Evolutionary conservation across 257 asterid genomes (phyloP).

Genomic region (Solanum okadae): DNA sequence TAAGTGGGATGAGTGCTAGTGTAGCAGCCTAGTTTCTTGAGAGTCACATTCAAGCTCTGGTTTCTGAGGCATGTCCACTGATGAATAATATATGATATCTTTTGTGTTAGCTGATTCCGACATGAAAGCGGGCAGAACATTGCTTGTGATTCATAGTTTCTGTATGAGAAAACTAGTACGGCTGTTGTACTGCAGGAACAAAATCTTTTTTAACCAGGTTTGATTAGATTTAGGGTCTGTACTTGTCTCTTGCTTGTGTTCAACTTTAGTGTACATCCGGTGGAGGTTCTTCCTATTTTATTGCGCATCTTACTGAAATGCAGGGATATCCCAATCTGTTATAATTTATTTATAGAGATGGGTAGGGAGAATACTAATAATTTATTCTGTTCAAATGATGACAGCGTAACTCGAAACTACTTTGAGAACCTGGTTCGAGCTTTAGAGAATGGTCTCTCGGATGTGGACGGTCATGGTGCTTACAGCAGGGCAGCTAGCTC

Average conservation of each 20-base stretch:
- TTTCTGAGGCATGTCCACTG: not conserved
- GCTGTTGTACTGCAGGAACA: not conserved
- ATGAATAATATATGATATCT: not conserved
- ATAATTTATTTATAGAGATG: not conserved
- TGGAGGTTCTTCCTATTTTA: not conserved
- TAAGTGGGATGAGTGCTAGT: not conserved
- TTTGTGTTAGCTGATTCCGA: not conserved
- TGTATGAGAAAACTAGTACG: not conserved
- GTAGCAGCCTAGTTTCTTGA: not conserved
- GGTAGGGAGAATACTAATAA: not conserved
- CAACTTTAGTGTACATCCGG: not conserved
- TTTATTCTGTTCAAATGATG: not conserved
- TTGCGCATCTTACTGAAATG: not conserved
- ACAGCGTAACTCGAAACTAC: slow-evolving; percentile 91
- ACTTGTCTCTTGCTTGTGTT: not conserved
- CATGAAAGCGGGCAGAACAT: not conserved
- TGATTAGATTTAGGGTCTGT: not conserved
- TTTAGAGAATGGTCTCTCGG: slow-evolving; percentile 79
- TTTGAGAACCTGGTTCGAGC: slow-evolving; percentile 91
- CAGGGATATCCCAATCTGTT: not conserved
- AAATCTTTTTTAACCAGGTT: not conserved
- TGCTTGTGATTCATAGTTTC: not conserved
- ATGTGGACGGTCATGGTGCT: slow-evolving; percentile 56
- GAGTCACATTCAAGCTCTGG: not conserved
- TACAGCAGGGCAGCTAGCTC: slow-evolving; percentile 54